Conservation (phyloP, 768 basidiomycete genomes). For the Neoboletus brunneissimus region DNA sequence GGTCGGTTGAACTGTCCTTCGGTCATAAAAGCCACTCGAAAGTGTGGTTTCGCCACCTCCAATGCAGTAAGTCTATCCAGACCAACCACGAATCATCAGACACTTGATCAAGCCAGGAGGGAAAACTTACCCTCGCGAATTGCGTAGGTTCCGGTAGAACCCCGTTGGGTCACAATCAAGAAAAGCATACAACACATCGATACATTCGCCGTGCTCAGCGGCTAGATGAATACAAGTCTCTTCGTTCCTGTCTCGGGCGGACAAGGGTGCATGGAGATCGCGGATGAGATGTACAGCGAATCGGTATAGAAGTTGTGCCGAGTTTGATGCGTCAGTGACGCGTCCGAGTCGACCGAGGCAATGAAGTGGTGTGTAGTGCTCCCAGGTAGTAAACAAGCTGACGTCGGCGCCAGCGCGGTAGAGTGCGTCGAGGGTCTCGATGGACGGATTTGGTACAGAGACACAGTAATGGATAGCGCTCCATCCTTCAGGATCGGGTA, state of each 20-base stretch:
- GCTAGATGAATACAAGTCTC: constrained; percentile 82
- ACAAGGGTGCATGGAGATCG: constrained; percentile 67
- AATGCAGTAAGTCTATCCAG: constrained; percentile 49
- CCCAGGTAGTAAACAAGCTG: constrained; percentile 60
- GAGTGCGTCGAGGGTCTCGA: constrained; percentile 63
- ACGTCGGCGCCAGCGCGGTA: constrained; percentile 77
- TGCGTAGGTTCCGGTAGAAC: constrained; percentile 56
- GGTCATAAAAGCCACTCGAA: constrained; percentile 58
- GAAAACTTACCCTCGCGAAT: constrained; percentile 63
- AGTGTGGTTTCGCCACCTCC: constrained; percentile 67
- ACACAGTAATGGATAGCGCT: constrained; percentile 71
- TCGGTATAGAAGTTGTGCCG: constrained; percentile 44
- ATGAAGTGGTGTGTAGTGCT: constrained; percentile 68
- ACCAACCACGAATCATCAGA: neutral
- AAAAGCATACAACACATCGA: constrained; percentile 60
- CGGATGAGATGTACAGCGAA: constrained; percentile 67
- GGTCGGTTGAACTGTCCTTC: constrained; percentile 47
- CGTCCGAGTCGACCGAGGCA: constrained; percentile 50
- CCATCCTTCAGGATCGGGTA: constrained; percentile 67
- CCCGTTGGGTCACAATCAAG: constrained; percentile 62
- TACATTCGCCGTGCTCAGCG: constrained; percentile 67
- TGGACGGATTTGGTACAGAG: constrained; percentile 50
- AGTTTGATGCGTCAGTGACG: constrained; percentile 34
- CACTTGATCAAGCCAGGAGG: neutral
- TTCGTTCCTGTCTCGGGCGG: constrained; percentile 60